Percentiles rank a stretch among this genome's conserved stretches.
These are phyloP conservation scores for Inonotus obliquus DNA, from an alignment of 1,284 basidiomycete species.

Conservation along the genomic window DNA sequence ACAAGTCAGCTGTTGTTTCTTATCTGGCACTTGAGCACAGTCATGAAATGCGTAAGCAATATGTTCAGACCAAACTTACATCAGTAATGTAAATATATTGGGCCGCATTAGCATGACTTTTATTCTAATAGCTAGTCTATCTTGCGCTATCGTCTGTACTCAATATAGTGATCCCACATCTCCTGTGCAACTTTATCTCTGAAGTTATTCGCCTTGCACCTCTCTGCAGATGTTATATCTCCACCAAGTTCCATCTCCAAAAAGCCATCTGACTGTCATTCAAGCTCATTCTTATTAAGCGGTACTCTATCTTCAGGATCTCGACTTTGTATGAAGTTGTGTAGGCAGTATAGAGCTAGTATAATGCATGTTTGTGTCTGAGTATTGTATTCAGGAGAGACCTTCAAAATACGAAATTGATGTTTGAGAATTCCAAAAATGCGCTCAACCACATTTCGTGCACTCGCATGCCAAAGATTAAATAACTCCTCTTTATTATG, in stretches of 20 bases:
- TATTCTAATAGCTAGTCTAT: too few relatives aligned
- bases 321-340: conserved; percentile 25
- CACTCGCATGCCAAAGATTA: conserved; percentile 22
- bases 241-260: not conserved
- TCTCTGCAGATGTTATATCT: conserved; percentile 14
- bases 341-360: conserved; percentile 21
- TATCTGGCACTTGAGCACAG: too few relatives aligned
- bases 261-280: not conserved
- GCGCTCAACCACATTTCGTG: conserved; percentile 22
- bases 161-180: conserved; percentile 26
- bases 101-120: too few relatives aligned
- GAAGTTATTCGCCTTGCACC: conserved; percentile 18
- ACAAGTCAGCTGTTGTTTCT: too few relatives aligned
- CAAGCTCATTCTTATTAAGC: not conserved
- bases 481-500: conserved; percentile 19
- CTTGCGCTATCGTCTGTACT: not conserved
- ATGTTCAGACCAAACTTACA: too few relatives aligned
- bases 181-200: conserved; percentile 28
- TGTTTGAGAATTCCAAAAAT: conserved; percentile 24
- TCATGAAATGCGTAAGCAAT: too few relatives aligned
- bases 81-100: too few relatives aligned
- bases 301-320: conserved; percentile 18
- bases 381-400: conserved; percentile 20
- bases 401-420: conserved; percentile 19
- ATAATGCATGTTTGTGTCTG: conserved; percentile 23